phyloP scores from a whole-genome alignment of 2,329 filamentous ascomycete genomes.

The Chaetomiaceae sp. region DNA sequence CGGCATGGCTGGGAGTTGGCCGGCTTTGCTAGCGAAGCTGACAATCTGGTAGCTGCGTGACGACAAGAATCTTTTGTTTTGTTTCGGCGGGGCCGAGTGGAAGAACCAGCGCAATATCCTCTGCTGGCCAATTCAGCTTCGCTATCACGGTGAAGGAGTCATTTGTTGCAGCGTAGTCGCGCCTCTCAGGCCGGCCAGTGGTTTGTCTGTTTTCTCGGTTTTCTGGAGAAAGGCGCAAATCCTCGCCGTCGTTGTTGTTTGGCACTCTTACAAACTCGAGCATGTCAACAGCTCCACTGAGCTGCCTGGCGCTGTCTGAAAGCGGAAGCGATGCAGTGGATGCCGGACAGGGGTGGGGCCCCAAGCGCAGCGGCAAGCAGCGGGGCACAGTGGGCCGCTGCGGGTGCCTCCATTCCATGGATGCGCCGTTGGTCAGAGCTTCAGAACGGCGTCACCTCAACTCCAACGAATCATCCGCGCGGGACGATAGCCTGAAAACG shows the following conservation, averaged over 20 bases:
- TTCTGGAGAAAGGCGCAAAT: background rate
- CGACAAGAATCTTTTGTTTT: too few species aligned
- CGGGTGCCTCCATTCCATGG: too few species aligned
- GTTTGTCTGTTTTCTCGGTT: background rate
- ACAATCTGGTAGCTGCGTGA: too few species aligned
- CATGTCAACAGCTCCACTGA: slow-evolving; percentile 4
- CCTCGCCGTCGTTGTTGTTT: background rate
- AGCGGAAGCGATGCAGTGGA: slow-evolving; percentile 1
- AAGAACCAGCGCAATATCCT: background rate
- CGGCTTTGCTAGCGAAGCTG: background rate
- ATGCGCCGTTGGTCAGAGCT: slow-evolving; percentile 13
- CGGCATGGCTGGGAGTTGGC: slow-evolving; percentile 41
- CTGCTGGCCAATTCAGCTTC: slow-evolving; percentile 2
- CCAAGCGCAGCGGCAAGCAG: slow-evolving; percentile 9
- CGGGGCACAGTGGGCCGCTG: background rate
- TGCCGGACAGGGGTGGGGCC: slow-evolving; percentile 4
- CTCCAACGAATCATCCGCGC: background rate
- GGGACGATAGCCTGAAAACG: background rate
- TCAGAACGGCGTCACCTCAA: slow-evolving; percentile 6
- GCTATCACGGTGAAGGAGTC: background rate
- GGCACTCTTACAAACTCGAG: background rate
- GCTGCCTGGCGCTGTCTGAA: background rate
- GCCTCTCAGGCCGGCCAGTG: background rate
- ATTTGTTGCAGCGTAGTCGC: slow-evolving; percentile 1
- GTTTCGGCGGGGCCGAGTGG: too few species aligned